These are phyloP conservation scores for Passiflora organensis DNA, from an alignment of 345 rosid genomes.

Conservation along the genomic window DNA sequence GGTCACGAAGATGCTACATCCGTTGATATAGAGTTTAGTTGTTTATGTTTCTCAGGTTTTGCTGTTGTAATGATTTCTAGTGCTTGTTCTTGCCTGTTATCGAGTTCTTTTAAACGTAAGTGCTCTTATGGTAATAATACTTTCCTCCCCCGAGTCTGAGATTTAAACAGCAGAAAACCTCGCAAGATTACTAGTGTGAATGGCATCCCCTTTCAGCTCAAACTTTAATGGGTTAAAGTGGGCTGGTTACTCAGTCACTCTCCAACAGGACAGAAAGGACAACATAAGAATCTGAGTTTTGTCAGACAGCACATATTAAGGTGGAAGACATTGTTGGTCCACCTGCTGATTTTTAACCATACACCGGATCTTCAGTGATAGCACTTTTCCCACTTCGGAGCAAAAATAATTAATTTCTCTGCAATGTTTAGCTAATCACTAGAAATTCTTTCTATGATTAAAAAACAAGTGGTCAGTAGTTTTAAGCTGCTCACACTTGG, in stretches of 20 bases:
- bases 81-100: no score
- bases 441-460: neutral
- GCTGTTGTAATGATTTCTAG: no score
- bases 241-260: slow-evolving; percentile 22
- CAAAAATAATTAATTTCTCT: slow-evolving; percentile 6
- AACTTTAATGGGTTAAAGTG: slow-evolving; percentile 21
- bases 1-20: no score
- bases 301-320: slow-evolving; percentile 22
- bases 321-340: slow-evolving; percentile 53
- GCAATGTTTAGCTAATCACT: slow-evolving; percentile 2
- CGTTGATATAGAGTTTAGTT: no score
- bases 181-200: slow-evolving; percentile 18
- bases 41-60: no score
- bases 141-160: slow-evolving; percentile 20
- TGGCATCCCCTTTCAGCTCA: slow-evolving; percentile 27
- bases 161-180: slow-evolving; percentile 18
- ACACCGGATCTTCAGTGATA: slow-evolving; percentile 29
- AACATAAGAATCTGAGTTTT: slow-evolving; percentile 25
- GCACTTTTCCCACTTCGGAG: slow-evolving; percentile 10
- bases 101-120: no score
- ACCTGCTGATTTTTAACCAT: slow-evolving; percentile 39
- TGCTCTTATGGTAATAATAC: slow-evolving; percentile 3
- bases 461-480: neutral
- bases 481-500: neutral
- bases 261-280: slow-evolving; percentile 32